These are phyloP conservation scores for Xanthoconium stramineum DNA, from an alignment of 768 basidiomycete species.

Conservation along the genomic window DNA sequence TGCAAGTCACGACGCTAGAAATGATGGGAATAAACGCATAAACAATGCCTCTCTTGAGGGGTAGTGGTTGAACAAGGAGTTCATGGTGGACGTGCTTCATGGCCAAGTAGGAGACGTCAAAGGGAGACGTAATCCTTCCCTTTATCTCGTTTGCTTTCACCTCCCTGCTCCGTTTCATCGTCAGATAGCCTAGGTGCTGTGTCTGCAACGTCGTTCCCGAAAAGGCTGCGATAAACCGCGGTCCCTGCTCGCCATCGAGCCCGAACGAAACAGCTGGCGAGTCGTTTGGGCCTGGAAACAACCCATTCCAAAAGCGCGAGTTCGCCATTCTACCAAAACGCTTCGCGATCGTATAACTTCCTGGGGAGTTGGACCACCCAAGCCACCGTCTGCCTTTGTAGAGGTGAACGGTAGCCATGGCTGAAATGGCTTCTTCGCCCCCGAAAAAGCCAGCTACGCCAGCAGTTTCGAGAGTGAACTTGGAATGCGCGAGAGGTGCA, in stretches of 20 bases:
- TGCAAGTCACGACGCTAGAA: slow-evolving; percentile 23
- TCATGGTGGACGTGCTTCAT: slow-evolving; percentile 14
- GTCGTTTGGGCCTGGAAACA: background rate
- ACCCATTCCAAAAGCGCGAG: too few species aligned
- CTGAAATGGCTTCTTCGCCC: too few species aligned
- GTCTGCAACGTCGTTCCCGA: slow-evolving; percentile 27
- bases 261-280: slow-evolving; percentile 26
- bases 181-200: slow-evolving; percentile 25
- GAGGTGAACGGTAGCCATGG: too few species aligned
- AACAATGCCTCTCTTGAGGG: slow-evolving; percentile 1
- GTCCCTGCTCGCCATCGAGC: slow-evolving; percentile 29
- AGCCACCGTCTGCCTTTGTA: too few species aligned
- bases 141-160: background rate
- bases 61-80: background rate
- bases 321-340: too few species aligned
- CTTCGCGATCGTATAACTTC: too few species aligned
- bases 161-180: slow-evolving; percentile 16
- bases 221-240: slow-evolving; percentile 24
- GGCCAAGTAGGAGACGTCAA: slow-evolving; percentile 18
- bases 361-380: too few species aligned
- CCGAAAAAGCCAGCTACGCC: too few species aligned
- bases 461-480: too few species aligned
- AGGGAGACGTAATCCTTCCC: slow-evolving; percentile 11
- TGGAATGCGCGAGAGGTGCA: too few species aligned
- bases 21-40: slow-evolving; percentile 23